Percentiles rank a stretch among this genome's conserved stretches.
phyloP scores from a whole-genome alignment of 176 grass and related monocot species.

The Bothriochloa decipiens region DNA sequence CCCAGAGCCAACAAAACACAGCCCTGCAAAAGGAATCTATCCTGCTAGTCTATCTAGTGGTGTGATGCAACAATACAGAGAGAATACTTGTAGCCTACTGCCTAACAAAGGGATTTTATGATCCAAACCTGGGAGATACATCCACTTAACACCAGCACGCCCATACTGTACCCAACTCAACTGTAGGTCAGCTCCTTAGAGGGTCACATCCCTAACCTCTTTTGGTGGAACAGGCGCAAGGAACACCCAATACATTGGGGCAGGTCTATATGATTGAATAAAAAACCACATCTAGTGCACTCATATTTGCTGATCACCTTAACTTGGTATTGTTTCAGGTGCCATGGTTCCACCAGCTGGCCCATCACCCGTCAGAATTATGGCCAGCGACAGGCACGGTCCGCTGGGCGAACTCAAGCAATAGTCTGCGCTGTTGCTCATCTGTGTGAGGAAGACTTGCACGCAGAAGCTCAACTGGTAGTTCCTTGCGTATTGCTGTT shows the following conservation, averaged over 20 bases:
- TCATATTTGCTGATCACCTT: constrained; percentile 5
- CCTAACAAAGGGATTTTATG: neutral
- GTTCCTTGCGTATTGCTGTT: constrained; percentile 65
- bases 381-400: constrained; percentile 43
- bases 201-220: neutral
- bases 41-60: neutral
- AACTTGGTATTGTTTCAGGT: constrained; percentile 49
- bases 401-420: constrained; percentile 73
- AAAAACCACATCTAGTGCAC: neutral
- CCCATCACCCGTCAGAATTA: constrained; percentile 39
- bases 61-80: neutral
- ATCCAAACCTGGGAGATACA: neutral
- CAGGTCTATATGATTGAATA: neutral
- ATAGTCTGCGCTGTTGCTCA: constrained; percentile 67
- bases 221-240: neutral
- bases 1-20: constrained; percentile 10
- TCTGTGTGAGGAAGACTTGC: constrained; percentile 91
- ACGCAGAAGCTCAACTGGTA: constrained; percentile 77
- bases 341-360: constrained; percentile 40
- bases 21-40: constrained; percentile 14
- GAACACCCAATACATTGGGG: neutral
- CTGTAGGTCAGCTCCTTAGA: neutral
- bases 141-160: neutral
- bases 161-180: constrained; percentile 13
- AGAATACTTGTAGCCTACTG: neutral